phyloP scores from a whole-genome alignment of 345 rosid genomes.

The Conringia planisiliqua region DNA sequence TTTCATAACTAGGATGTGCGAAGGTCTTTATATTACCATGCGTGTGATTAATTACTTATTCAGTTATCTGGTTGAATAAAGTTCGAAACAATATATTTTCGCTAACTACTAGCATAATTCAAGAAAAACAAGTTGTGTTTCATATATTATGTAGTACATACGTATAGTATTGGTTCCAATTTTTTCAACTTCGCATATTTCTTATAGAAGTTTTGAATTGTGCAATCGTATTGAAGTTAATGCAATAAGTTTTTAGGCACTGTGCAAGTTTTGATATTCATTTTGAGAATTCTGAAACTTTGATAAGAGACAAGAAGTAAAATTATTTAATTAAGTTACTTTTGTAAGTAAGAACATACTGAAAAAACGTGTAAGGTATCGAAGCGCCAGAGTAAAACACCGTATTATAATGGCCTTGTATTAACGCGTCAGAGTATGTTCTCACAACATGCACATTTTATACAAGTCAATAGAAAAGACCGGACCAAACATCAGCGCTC shows the following conservation, averaged over 20 bases:
- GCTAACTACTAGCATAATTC: neutral
- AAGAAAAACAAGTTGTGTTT: neutral
- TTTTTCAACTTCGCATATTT: no score
- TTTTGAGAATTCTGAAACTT: no score
- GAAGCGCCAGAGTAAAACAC: no score
- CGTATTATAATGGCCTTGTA: neutral
- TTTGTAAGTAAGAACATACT: no score
- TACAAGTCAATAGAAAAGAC: neutral
- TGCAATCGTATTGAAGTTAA: no score
- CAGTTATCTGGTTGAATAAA: neutral
- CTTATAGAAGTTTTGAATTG: no score
- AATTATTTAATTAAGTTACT: no score
- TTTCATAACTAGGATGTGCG: neutral
- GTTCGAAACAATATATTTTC: neutral
- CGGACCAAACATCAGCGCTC: neutral
- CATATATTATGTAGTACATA: neutral
- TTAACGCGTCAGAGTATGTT: neutral
- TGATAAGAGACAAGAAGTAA: no score
- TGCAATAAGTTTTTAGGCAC: no score
- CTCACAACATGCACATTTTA: neutral
- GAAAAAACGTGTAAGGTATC: no score
- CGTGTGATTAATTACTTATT: neutral
- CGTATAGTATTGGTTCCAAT: neutral
- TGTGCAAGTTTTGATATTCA: no score
- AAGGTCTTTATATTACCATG: neutral